A percentile compares a stretch with the other conserved stretches of the same genome.
Evolutionary conservation across 2,329 filamentous ascomycete species (phyloP).

Genomic region (Cladosporium sp.): DNA sequence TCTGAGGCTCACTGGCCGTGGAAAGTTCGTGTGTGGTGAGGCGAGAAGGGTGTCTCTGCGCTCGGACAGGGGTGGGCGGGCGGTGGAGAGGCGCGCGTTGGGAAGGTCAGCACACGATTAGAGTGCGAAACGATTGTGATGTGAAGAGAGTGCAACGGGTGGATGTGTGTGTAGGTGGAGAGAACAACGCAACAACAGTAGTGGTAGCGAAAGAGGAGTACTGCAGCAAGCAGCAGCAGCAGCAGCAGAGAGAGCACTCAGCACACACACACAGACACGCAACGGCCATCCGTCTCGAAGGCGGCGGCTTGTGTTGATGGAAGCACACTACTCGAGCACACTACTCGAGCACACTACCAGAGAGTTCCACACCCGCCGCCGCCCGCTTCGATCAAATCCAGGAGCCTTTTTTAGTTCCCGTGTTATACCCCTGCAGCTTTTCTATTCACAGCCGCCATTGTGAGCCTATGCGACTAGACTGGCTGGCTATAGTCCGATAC

Average conservation of each 20-base stretch:
- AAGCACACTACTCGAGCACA: neutral
- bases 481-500: neutral
- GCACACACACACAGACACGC: neutral
- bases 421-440: neutral
- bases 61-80: neutral
- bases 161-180: neutral
- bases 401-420: constrained; percentile 4
- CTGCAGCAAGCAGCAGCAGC: neutral
- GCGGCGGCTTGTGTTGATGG: constrained; percentile 10
- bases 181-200: neutral
- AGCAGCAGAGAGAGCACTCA: neutral
- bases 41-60: neutral
- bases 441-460: neutral
- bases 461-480: neutral
- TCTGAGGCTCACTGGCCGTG: constrained; percentile 1
- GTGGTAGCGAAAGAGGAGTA: constrained; percentile 10
- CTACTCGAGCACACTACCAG: neutral
- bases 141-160: neutral
- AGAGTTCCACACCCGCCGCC: constrained; percentile 3
- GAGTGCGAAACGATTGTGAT: constrained; percentile 8
- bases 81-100: constrained; percentile 7
- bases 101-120: constrained; percentile 20
- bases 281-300: neutral
- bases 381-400: neutral
- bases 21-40: neutral